A percentile compares a stretch with the other conserved stretches of the same genome.
Evolutionary conservation across 345 rosid species (phyloP).

Genomic region (Linum tenue): DNA sequence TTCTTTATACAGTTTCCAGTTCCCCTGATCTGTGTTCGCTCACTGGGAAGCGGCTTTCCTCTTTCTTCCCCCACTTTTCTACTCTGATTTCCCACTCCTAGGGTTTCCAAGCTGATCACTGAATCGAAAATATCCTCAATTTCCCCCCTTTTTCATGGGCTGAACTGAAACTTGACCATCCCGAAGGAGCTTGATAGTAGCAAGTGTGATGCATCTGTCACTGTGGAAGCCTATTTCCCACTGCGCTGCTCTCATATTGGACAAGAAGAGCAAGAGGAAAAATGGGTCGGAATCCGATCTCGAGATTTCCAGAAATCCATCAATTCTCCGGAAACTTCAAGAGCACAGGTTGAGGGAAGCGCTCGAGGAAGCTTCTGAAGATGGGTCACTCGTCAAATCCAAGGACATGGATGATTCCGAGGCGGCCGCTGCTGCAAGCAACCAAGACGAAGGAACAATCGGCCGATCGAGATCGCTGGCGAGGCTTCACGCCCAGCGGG

Average conservation of each 20-base stretch:
- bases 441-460: constrained; percentile 49
- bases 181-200: background rate
- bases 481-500: constrained; percentile 84
- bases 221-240: constrained; percentile 97
- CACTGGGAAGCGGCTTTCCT: too few relatives aligned
- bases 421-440: constrained; percentile 17
- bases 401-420: constrained; percentile 55
- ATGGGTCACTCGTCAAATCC: constrained; percentile 78
- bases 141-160: constrained; percentile 17
- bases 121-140: constrained; percentile 6
- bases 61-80: background rate
- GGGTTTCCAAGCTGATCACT: constrained; percentile 22
- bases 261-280: constrained; percentile 72
- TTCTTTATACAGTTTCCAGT: constrained; percentile 9
- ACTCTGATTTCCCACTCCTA: constrained; percentile 10
- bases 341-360: constrained; percentile 90
- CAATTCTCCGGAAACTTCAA: constrained; percentile 59
- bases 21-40: constrained; percentile 30
- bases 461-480: constrained; percentile 95
- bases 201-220: constrained; percentile 79
- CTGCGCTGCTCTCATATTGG: constrained; percentile 85
- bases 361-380: constrained; percentile 90
- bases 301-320: constrained; percentile 37
- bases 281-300: constrained; percentile 56
- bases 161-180: constrained; percentile 2